Conservation (phyloP, 345 rosid species). For the Pelargonium nanum region DNA sequence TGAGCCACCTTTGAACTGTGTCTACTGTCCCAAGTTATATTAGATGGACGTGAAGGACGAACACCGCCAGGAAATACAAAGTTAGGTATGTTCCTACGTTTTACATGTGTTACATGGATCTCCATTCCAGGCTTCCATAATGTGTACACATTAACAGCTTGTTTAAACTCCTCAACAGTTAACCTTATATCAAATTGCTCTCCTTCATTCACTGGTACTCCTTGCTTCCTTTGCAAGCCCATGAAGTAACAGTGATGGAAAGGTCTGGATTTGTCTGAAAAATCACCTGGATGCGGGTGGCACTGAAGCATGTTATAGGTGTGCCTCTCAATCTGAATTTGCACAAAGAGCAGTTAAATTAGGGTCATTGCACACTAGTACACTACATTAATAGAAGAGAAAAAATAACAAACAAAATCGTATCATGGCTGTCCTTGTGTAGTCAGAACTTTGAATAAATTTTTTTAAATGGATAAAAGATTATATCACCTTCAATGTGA, state of each 20-base stretch:
- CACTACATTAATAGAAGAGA: background rate
- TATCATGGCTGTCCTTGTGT: background rate
- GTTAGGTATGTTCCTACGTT: constrained; percentile 56
- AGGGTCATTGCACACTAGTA: background rate
- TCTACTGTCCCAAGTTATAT: constrained; percentile 62
- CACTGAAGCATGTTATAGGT: constrained; percentile 81
- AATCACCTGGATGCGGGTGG: constrained; percentile 87
- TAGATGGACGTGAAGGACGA: constrained; percentile 59
- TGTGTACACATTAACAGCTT: constrained; percentile 47
- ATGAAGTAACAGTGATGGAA: constrained; percentile 71
- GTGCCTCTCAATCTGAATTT: constrained; percentile 72
- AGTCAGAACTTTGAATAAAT: background rate
- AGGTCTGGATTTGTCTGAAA: constrained; percentile 59
- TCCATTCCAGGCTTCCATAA: constrained; percentile 75
- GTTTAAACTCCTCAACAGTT: constrained; percentile 84
- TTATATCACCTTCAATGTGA: constrained; percentile 67
- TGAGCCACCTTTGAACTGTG: constrained; percentile 37
- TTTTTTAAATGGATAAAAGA: background rate
- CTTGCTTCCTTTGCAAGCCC: constrained; percentile 96
- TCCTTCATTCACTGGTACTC: constrained; percentile 63
- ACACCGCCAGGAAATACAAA: constrained; percentile 82
- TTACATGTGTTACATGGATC: constrained; percentile 66
- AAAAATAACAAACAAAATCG: background rate
- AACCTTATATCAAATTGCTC: constrained; percentile 79
- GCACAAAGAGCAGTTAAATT: constrained; percentile 17